Base-by-base conservation (phyloP, 257 asterid species). In the Plectranthus barbatus region DNA sequence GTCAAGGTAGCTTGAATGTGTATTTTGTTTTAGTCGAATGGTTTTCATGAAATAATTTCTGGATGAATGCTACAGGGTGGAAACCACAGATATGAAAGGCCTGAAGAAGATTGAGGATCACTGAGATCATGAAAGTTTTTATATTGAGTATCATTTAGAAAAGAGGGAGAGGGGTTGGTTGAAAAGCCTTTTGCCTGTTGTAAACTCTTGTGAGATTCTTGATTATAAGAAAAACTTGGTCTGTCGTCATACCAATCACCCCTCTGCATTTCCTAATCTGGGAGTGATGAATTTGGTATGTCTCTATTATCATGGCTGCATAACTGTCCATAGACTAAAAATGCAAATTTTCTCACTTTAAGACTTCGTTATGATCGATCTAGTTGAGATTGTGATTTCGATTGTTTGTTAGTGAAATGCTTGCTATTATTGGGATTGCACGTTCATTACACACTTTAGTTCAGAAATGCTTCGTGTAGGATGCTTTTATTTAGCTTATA, bases 11-110 rank as follows among this genome's bases (percentile, higher is more conserved):
- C 58, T 20, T 53, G 26, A 11, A 23, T 52, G 39, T 0, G 31
- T 56, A 19, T 42, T 20, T 42, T 34, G 26, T 6, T 47, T 8
- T 0, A 5, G 24, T 50, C 0, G 82, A 83, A 33, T 41, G 65
- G 34, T 55, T 33, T 21, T 46, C 34, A 21, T 10, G 10, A 45
- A 0, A 7, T 0, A 39, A 4, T 36, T 15, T 14, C 3, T 34
- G 12, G 39, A 52, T 65, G 11, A 23, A 9, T 69, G 40, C 17
- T 74, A 69, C 87, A 91, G 98, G 78, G 98, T 88, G 80, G 95
- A 91, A 74, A 91, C 98, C 36, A 91, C 98, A 7, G 98, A 91
- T 69, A 91, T 91, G 98, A 91, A 88, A 76, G 88, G 96, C 66
- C 74, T 91, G 83, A 91, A 91, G 88, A 91, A 91, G 86, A 76